These are phyloP conservation scores for Yamadazyma insecticola DNA, from an alignment of 805 yeast species.

Conservation along the genomic window DNA sequence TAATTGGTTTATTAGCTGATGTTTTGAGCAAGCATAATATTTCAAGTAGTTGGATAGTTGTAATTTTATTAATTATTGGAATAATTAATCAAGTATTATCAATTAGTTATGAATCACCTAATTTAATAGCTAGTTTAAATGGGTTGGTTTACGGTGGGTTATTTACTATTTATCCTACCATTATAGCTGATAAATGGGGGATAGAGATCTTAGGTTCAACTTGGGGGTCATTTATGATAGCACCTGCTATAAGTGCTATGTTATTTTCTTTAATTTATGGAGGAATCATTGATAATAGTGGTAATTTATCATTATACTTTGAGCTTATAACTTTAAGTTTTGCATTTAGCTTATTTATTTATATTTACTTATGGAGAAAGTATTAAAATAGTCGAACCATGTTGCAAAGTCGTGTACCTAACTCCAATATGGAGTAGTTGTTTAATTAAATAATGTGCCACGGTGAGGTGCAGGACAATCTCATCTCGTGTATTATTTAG, in stretches of 20 bases:
- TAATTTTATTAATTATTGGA: constrained; percentile 23
- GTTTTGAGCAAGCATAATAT: constrained; percentile 32
- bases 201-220: constrained; percentile 83
- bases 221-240: constrained; percentile 86
- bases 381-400: no score
- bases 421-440: no score
- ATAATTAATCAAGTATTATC: constrained; percentile 24
- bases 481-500: no score
- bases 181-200: constrained; percentile 84
- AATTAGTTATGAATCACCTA: constrained; percentile 12
- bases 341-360: constrained; percentile 19
- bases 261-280: constrained; percentile 71
- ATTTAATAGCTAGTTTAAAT: constrained; percentile 40
- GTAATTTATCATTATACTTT: constrained; percentile 24
- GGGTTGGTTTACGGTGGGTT: constrained; percentile 80
- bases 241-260: constrained; percentile 81
- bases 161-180: constrained; percentile 82
- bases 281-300: constrained; percentile 44
- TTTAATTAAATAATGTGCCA: no score
- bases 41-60: constrained; percentile 31
- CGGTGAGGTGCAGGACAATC: no score
- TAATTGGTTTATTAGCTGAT: constrained; percentile 69
- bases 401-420: no score
- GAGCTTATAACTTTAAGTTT: constrained; percentile 20
- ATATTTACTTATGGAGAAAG: no score